Conservation (phyloP, 805 yeast species). For the Metschnikowia dekortorum region DNA sequence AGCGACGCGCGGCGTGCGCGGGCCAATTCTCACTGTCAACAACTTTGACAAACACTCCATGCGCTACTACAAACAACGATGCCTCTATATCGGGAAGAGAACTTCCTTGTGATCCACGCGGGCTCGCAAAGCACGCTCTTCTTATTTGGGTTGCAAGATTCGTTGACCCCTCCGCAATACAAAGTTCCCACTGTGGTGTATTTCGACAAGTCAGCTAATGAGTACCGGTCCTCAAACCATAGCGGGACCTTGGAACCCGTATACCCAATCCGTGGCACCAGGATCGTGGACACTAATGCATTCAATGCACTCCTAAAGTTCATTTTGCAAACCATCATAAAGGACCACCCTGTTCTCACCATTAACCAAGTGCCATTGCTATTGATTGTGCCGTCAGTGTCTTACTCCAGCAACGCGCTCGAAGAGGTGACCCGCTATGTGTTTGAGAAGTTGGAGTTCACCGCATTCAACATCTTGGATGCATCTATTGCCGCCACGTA, state of each 20-base stretch:
- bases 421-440: conserved; percentile 72
- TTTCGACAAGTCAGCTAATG: conserved; percentile 34
- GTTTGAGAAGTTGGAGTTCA: conserved; percentile 68
- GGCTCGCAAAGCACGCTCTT: conserved; percentile 74
- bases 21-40: conserved; percentile 1
- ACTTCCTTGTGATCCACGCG: conserved; percentile 60
- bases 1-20: conserved; percentile 2
- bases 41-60: neutral
- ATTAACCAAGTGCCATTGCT: conserved; percentile 68
- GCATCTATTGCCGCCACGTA: conserved; percentile 64
- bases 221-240: conserved; percentile 31
- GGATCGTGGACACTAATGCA: conserved; percentile 64
- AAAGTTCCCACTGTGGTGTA: conserved; percentile 77
- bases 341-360: conserved; percentile 41
- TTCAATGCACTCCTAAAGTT: conserved; percentile 57
- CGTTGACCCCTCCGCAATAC: conserved; percentile 69
- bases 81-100: conserved; percentile 45
- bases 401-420: conserved; percentile 64
- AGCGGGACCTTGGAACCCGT: conserved; percentile 39
- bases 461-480: conserved; percentile 69
- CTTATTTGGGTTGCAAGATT: conserved; percentile 74
- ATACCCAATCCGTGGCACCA: conserved; percentile 61
- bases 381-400: conserved; percentile 53
- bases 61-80: conserved; percentile 15
- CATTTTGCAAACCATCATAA: conserved; percentile 35